Evolutionary conservation across 345 rosid genomes (phyloP), one percentile per base, ranked within the genome.

Genomic region (Rhizophora mangle): DNA sequence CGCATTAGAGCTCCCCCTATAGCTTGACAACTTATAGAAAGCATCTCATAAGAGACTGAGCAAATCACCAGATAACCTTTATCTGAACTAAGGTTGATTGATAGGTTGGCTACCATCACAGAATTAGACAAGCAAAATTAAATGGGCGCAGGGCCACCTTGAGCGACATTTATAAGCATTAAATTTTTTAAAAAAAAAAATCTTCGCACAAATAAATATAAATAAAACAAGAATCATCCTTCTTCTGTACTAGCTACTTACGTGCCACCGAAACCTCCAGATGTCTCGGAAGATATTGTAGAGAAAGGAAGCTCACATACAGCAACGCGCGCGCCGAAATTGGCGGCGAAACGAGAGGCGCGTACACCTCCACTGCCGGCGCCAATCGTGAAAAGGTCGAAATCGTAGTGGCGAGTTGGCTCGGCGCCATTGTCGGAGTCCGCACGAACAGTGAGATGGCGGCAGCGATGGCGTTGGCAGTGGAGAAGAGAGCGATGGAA

Each of bases 201-300:
- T 31, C 5, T 31, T 31, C 0, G 6, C 6, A 6, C 34, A 31
- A 31, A 31, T 31, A 4, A 31, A 31, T 31, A 31, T 31, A 5
- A 4, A 31, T 0, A 31, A 31, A 4, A 31, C 5, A 31, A 31
- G 34, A 31, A 31, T 31, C 58, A 29, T 30, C 43, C 39, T 39
- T 43, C 16, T 22, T 13, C 43, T 39, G 47, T 39, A 39, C 13
- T 39, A 16, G 37, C 20, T 37, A 68, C 97, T 86, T 79, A 94
- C 98, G 98, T 94, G 75, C 98, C 98, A 34, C 98, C 98, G 36
- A 91, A 90, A 75, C 98, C 98, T 30, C 98, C 98, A 21, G 89
- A 69, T 15, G 95, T 85, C 19, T 94, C 98, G 8, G 98, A 94
- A 63, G 98, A 91, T 58, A 94, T 84, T 63, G 97, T 85, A 34